Evolutionary conservation across 306 rosid species (phyloP).

Genomic region (Datisca glomerata): DNA sequence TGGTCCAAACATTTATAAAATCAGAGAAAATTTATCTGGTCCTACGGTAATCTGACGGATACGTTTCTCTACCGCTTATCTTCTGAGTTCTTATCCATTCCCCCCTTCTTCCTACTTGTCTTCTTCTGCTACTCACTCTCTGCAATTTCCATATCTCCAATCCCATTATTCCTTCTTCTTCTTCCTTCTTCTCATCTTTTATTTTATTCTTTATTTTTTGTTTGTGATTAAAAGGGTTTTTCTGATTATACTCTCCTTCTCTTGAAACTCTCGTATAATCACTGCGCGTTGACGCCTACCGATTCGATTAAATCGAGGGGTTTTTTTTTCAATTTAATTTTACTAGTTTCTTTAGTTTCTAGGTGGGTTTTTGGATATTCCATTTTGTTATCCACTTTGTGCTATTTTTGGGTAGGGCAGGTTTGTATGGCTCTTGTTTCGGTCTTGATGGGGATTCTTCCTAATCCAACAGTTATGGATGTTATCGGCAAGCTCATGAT

Average conservation of each 20-base stretch:
- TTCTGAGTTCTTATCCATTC: slow-evolving; percentile 52
- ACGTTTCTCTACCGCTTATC: slow-evolving; percentile 33
- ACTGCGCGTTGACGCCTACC: slow-evolving; percentile 14
- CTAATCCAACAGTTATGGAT: slow-evolving; percentile 19
- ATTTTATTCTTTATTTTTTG: background rate
- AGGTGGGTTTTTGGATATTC: background rate
- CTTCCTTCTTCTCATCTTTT: background rate
- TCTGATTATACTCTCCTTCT: background rate
- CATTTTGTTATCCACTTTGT: background rate
- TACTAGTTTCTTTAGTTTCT: background rate
- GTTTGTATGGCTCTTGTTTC: slow-evolving; percentile 34
- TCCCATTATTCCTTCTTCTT: slow-evolving; percentile 16
- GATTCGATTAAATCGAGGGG: slow-evolving; percentile 22
- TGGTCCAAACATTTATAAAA: background rate
- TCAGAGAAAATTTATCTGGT: slow-evolving; percentile 11
- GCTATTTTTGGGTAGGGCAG: background rate
- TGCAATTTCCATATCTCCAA: slow-evolving; percentile 18
- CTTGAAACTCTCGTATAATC: slow-evolving; percentile 19
- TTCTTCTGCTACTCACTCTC: too few relatives aligned
- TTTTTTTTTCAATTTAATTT: too few relatives aligned
- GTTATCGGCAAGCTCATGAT: slow-evolving; percentile 26
- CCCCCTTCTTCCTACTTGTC: slow-evolving; percentile 10
- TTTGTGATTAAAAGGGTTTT: slow-evolving; percentile 10
- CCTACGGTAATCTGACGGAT: slow-evolving; percentile 28
- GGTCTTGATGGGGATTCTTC: slow-evolving; percentile 28